Base-by-base conservation (phyloP, 805 yeast species). In the Ascoidea asiatica region DNA sequence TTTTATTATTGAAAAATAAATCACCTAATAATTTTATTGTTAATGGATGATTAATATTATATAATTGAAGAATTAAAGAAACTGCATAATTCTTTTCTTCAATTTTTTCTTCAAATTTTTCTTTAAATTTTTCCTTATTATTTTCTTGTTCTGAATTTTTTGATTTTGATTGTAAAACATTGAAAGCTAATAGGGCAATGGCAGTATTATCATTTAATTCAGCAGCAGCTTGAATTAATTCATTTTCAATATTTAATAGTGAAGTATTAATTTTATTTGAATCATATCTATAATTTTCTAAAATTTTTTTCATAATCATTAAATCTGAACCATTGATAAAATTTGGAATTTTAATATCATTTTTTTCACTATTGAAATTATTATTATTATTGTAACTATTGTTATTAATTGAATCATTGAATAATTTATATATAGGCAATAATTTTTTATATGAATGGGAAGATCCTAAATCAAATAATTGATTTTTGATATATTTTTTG, bases 201-300 rank as follows among this genome's bases (percentile, higher is more conserved):
- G 96, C 95, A 59, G 87, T 86, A 50, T 77, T 73, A 53, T 82
- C 77, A 0, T 96, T 95, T 54, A 76, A 54, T 53, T 84, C 94
- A 0, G 95, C 95, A 13, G 95, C 86, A 43, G 71, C 72, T 48
- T 87, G 94, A n/a, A 88, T 71, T 19, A 89, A 59, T 50, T 75
- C 79, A 50, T 78, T 75, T 56, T 88, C 95, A 35, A 86, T 62
- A 13, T 64, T 73, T 4, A 81, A 63, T 19, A 81, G 61, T 48
- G 77, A 64, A 43, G 56, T 70, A 52, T 81, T 79, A 2, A 73
- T 66, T 0, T 80, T 66, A 47, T 79, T 79, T 1, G 89, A 75
- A 33, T 73, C 69, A 5, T 62, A 65, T 39, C 95, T 60, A 43
- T 82, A 66, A 43, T 73, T 75, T 41, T 75, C 78, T 21, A 88